Base-by-base conservation (phyloP, 2,329 filamentous ascomycete species). In the Myotisia sp. region DNA sequence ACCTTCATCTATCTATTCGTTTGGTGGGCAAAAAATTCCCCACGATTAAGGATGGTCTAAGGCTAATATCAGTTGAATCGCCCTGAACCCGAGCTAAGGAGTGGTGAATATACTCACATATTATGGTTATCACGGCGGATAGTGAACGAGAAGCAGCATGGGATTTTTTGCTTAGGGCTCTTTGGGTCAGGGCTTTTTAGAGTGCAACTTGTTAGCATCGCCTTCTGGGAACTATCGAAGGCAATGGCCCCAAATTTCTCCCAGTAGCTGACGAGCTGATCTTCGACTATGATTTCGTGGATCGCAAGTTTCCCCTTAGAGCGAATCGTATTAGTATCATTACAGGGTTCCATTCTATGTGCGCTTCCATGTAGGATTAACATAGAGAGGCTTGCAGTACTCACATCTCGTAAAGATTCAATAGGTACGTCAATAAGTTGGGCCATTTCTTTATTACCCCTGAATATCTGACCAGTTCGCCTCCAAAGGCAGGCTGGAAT, bases 191-290 rank as follows among this genome's bases (percentile, higher is more conserved):
- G 86, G 45, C 76, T 86, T 58, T 93, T 93, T 41, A 98, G 62
- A 7, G 82, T 79, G 54, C 90, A 98, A 44, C 82, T 87, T 14
- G 90, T 98, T 45, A 98, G 65, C 49, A 98, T 83, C 14, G 87
- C 92, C 55, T 98, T 93, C 53, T 95, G 90, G 6, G 74, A 77
- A 37, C 79, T 75, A 52, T 98, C 90, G 57, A 98, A 98, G 6
- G 90, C 92, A 48, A 98, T 95, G 4, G 85, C 87, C 33, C 87
- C 86, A 51, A 98, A 98, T 51, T 98, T 93, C 59, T 98, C 90
- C 90, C 90, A 98, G 51, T 98, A 98, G 48, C 83, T 82, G 36
- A 95, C 90, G 40, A 93, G 73, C 26, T 86, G 92, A 41, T 92
- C 84, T 61, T 98, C 90, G 2, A 84, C 85, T 28, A 98, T 74